Percentiles rank a stretch among this genome's conserved stretches.
Conservation (phyloP, 2,329 filamentous ascomycete genomes). For the Malbranchea zuffiana region DNA sequence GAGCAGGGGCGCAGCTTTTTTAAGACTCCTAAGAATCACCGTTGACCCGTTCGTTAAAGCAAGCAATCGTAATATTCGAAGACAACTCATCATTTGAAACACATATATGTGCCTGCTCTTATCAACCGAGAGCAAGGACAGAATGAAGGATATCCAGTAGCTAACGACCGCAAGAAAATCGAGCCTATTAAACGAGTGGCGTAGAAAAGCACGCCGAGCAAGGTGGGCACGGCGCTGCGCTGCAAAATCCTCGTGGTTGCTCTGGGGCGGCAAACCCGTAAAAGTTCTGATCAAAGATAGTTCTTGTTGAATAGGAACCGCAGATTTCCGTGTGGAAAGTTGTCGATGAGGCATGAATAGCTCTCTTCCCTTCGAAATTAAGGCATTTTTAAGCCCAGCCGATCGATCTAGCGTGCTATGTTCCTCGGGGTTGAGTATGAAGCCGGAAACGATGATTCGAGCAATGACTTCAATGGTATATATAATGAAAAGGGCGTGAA, state of each 20-base stretch:
- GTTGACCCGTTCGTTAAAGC: conserved; percentile 88
- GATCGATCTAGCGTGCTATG: conserved; percentile 83
- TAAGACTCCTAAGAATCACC: conserved; percentile 85
- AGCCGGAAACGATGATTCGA: conserved; percentile 83
- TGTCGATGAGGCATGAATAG: conserved; percentile 75
- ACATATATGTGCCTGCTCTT: conserved; percentile 63
- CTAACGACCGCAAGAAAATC: conserved; percentile 92
- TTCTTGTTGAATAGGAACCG: conserved; percentile 28
- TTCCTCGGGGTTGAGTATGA: conserved; percentile 79
- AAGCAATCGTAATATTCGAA: conserved; percentile 83
- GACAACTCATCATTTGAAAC: conserved; percentile 91
- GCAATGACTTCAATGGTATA: conserved; percentile 79
- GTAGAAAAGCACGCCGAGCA: conserved; percentile 79
- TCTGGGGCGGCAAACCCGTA: conserved; percentile 58
- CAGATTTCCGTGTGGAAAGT: conserved; percentile 48
- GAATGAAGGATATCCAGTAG: conserved; percentile 80
- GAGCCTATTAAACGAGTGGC: conserved; percentile 89
- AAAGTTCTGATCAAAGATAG: conserved; percentile 62
- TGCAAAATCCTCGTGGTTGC: conserved; percentile 48
- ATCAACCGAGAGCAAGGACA: conserved; percentile 62
- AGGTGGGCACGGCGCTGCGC: conserved; percentile 73
- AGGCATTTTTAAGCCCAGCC: conserved; percentile 59
- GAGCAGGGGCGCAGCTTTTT: conserved; percentile 84
- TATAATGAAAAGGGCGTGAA: conserved; percentile 72
- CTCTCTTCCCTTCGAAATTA: conserved; percentile 63